Evolutionary conservation across 2,329 filamentous ascomycete genomes (phyloP).

Genomic region (Aspergillus thermomutatus): DNA sequence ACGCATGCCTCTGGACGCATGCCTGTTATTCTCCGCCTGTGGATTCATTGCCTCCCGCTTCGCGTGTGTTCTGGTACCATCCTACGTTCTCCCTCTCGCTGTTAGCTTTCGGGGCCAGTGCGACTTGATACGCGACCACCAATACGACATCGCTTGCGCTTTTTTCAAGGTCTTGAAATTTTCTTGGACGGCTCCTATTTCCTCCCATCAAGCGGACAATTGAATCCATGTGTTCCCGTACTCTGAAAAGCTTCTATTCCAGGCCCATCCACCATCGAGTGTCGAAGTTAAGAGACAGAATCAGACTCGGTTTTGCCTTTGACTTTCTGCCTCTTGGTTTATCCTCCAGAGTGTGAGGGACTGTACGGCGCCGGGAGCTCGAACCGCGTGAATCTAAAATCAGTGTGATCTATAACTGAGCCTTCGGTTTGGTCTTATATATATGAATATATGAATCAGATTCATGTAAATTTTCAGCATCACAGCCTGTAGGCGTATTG

Average conservation of each 20-base stretch:
- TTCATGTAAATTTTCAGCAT: background rate
- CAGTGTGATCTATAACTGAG: background rate
- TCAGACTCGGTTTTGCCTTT: background rate
- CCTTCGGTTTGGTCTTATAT: background rate
- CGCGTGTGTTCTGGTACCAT: background rate
- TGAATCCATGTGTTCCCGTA: background rate
- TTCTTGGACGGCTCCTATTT: background rate
- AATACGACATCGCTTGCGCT: background rate
- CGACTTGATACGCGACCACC: background rate
- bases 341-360: background rate
- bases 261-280: background rate
- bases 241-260: background rate
- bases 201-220: background rate
- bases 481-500: background rate
- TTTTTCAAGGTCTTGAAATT: background rate
- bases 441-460: background rate
- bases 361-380: background rate
- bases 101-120: background rate
- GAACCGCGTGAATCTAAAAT: background rate
- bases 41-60: background rate
- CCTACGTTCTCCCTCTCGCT: background rate
- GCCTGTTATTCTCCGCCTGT: conserved; percentile 2
- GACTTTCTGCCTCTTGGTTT: background rate
- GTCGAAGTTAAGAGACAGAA: background rate
- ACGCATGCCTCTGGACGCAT: conserved; percentile 2